Percentiles rank a stretch among this genome's conserved stretches.
Evolutionary conservation across 306 rosid genomes (phyloP).

Genomic region (Cicer bijugum): DNA sequence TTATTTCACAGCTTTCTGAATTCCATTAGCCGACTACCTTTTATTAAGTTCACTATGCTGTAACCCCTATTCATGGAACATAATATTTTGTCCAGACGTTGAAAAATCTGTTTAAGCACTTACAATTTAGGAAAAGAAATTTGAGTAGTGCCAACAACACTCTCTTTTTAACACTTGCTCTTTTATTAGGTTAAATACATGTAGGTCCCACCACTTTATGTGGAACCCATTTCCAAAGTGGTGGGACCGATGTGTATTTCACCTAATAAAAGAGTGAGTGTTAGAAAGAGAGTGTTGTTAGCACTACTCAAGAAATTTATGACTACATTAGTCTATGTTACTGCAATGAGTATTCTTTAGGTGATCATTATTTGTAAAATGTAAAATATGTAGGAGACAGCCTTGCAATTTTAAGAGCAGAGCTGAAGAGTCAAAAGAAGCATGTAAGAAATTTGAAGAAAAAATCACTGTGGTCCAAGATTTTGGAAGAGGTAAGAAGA

Average conservation of each 20-base stretch:
- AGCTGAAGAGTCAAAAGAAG: constrained; percentile 94
- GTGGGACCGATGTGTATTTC: too few species aligned
- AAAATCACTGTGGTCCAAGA: constrained; percentile 93
- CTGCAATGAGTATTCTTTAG: constrained; percentile 8
- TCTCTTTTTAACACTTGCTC: too few species aligned
- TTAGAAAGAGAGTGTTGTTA: too few species aligned
- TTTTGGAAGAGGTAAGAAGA: constrained; percentile 91
- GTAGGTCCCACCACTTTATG: too few species aligned
- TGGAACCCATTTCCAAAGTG: too few species aligned
- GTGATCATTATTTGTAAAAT: constrained; percentile 45
- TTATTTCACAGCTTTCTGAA: not conserved
- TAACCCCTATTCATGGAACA: constrained; percentile 4
- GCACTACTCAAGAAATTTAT: not conserved
- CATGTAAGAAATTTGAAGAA: constrained; percentile 91
- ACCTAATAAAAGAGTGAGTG: too few species aligned
- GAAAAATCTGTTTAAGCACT: constrained; percentile 33
- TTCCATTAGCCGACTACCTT: constrained; percentile 22
- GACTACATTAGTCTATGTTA: constrained; percentile 28
- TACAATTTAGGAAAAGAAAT: constrained; percentile 24
- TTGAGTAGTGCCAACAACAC: too few species aligned
- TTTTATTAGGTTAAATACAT: too few species aligned
- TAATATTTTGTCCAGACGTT: constrained; percentile 11
- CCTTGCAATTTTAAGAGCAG: constrained; percentile 89
- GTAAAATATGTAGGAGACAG: constrained; percentile 72
- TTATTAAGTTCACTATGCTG: constrained; percentile 15